A percentile compares a stretch with the other conserved stretches of the same genome.
These are phyloP conservation scores for Termitomyces sp. DNA, from an alignment of 1,284 basidiomycete genomes.

Conservation along the genomic window DNA sequence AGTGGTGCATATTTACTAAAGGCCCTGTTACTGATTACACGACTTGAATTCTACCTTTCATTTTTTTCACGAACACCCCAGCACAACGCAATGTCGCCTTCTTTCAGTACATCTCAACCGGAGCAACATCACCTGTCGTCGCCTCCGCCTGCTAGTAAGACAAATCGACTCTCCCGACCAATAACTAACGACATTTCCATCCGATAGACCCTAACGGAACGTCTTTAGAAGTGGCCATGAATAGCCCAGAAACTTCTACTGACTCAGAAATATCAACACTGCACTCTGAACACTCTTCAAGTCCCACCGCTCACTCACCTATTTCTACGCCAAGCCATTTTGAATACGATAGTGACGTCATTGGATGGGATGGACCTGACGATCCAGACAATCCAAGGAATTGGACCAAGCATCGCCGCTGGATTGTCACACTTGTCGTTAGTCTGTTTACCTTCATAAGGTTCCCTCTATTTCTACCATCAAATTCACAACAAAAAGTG, in stretches of 20 bases:
- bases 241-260: background rate
- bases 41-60: background rate
- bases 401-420: slow-evolving; percentile 25
- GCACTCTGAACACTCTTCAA: slow-evolving; percentile 3
- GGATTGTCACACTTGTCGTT: slow-evolving; percentile 29
- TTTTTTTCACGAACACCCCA: background rate
- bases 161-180: background rate
- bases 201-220: background rate
- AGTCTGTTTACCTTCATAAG: slow-evolving; percentile 31
- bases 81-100: background rate
- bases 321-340: background rate
- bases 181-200: background rate
- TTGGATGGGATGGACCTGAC: slow-evolving; percentile 26
- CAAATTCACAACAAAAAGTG: background rate
- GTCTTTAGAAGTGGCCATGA: background rate
- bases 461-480: slow-evolving; percentile 8
- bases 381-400: slow-evolving; percentile 28
- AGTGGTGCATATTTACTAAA: background rate
- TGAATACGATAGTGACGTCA: slow-evolving; percentile 10
- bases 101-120: background rate
- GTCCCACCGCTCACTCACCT: background rate
- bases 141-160: background rate
- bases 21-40: background rate
- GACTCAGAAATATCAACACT: slow-evolving; percentile 14
- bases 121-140: background rate